Base-by-base conservation (phyloP, 352 stramenopile species). In the Globisporangium carolinianum region DNA sequence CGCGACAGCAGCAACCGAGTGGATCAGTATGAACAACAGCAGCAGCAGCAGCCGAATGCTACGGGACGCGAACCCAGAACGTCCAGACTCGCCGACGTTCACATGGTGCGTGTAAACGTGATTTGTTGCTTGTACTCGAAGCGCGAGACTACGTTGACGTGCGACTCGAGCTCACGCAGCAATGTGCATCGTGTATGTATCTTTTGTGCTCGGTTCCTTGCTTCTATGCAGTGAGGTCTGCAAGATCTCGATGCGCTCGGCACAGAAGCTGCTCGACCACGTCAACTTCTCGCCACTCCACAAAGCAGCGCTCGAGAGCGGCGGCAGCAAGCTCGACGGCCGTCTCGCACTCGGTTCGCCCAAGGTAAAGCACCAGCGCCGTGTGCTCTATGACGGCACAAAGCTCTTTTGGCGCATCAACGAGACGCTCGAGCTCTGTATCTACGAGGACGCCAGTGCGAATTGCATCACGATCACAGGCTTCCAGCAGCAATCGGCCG, bases 341-440 rank as follows among this genome's bases (percentile, higher is more conserved):
- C 57, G 39, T 11, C 41, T 53, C 4, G 54, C 54, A 6, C 66
- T 67, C 52, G 72, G 57, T 47, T 69, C 54, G 18, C 37, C 47
- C 1, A 60, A 55, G 14, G 9, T 61, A 47, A 47, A 58, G 15
- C 65, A 69, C 41, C 66, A 87, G 60, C 77, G 81, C 24, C 76
- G 75, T 41, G 59, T 93, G 15, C 60, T 93, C 36, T 94, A 93
- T 59, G 85, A 94, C 49, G 85, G 85, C 37, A 89, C 75, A 37
- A 93, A 94, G 60, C 71, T 94, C 14, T 94, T 94, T 42, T 94
- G 85, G 85, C 82, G 83, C 39, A 83, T 91, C 57, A 93, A 93
- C 58, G 83, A 93, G 65, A 94, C 85, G 32, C 64, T 94, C 1
- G 85, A 94, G 61, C 62, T 94, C 36, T 88, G 82, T 55, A 89